These are phyloP conservation scores for Cucumis variabilis DNA, from an alignment of 331 rosid species.

Conservation along the genomic window DNA sequence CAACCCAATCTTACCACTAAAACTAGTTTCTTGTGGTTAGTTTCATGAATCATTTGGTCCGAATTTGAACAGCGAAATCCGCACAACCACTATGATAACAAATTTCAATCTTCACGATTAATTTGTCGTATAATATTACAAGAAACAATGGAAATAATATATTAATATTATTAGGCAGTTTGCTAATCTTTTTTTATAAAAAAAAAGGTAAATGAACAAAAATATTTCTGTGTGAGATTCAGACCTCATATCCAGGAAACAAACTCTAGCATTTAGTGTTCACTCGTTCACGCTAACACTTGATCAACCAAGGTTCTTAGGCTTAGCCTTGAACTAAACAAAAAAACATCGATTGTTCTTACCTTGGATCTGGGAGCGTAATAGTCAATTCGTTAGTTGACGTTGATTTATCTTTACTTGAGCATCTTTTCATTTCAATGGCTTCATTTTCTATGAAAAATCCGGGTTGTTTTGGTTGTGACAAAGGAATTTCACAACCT, in stretches of 20 bases:
- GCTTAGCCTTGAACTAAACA: neutral
- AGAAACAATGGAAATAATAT: neutral
- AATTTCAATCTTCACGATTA: too few species aligned
- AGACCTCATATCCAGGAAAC: neutral
- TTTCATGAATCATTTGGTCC: too few species aligned
- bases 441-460: slow-evolving; percentile 31
- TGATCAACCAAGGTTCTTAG: neutral
- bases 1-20: too few species aligned
- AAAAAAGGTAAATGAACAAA: neutral
- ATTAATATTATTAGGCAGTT: neutral
- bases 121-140: too few species aligned
- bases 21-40: too few species aligned
- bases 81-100: too few species aligned
- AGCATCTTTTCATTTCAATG: neutral
- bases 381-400: neutral
- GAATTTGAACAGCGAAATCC: too few species aligned
- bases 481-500: slow-evolving; percentile 48
- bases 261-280: neutral
- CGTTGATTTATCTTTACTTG: neutral
- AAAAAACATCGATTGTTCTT: neutral
- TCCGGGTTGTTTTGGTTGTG: slow-evolving; percentile 66
- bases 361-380: neutral
- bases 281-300: neutral
- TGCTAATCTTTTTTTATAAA: neutral
- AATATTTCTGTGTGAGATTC: neutral